These are phyloP conservation scores for Yamadazyma ubonensis DNA, from an alignment of 805 yeast genomes.

Conservation along the genomic window DNA sequence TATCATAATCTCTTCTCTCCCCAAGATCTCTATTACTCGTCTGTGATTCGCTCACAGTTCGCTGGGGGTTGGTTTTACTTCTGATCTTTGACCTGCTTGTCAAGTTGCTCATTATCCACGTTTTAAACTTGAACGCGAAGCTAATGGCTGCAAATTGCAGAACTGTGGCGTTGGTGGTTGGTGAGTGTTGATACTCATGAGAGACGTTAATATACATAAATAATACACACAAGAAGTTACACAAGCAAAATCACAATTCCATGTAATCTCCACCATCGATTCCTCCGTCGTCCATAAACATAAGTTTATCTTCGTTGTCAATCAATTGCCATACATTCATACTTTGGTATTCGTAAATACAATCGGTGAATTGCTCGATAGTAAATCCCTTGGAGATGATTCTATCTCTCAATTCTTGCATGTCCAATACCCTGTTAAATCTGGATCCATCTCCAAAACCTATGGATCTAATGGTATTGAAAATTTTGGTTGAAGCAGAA, in stretches of 20 bases:
- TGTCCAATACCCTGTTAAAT: conserved; percentile 30
- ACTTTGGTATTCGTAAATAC: conserved; percentile 70
- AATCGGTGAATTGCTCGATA: conserved; percentile 68
- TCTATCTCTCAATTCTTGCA: conserved; percentile 56
- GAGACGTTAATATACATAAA: conserved; percentile 5
- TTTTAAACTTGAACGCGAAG: no score
- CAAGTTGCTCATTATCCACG: not conserved
- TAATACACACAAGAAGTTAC: not conserved
- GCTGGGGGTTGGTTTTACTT: not conserved
- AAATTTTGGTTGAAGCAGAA: conserved; percentile 66
- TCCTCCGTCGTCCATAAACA: conserved; percentile 43
- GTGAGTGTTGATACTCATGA: no score
- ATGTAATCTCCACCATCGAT: conserved; percentile 10
- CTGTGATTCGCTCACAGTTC: no score
- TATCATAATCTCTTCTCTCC: not conserved
- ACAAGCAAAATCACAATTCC: conserved; percentile 6
- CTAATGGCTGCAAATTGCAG: not conserved
- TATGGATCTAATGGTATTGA: conserved; percentile 63
- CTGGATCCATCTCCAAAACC: conserved; percentile 39
- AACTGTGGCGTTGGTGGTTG: conserved; percentile 9
- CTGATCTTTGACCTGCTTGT: conserved; percentile 1
- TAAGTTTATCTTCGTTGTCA: conserved; percentile 65
- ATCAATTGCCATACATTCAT: conserved; percentile 75
- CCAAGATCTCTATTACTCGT: no score
- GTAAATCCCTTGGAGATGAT: conserved; percentile 83